phyloP scores from a whole-genome alignment of 495 filamentous ascomycete genomes.

The Penicillium psychrofluorescens region DNA sequence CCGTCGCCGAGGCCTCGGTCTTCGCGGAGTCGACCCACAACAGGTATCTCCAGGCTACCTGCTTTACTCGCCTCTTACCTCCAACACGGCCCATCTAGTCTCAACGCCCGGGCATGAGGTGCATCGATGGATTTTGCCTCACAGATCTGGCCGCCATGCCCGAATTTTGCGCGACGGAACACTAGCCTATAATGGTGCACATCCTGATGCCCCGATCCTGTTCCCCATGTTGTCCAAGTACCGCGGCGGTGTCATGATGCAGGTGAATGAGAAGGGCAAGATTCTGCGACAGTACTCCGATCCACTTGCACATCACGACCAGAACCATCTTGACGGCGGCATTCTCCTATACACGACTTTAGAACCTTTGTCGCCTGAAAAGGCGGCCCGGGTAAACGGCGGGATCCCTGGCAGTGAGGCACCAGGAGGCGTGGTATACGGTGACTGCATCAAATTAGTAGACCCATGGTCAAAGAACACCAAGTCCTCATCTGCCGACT shows the following conservation, averaged over 20 bases:
- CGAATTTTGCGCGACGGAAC: conserved; percentile 34
- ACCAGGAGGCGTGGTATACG: conserved; percentile 28
- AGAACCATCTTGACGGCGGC: conserved; percentile 38
- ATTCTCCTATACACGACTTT: conserved; percentile 35
- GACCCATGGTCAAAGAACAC: conserved; percentile 14
- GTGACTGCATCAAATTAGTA: conserved; percentile 39
- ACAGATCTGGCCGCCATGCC: conserved; percentile 35
- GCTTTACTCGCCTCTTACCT: conserved; percentile 36
- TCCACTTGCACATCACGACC: conserved; percentile 38
- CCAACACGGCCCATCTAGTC: conserved; percentile 32
- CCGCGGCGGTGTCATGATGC: conserved; percentile 36
- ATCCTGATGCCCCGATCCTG: conserved; percentile 27
- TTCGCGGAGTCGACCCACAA: conserved; percentile 32
- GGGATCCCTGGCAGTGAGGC: conserved; percentile 35
- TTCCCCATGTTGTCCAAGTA: conserved; percentile 43
- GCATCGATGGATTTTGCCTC: conserved; percentile 35
- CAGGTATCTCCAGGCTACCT: conserved; percentile 34
- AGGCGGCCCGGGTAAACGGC: conserved; percentile 27
- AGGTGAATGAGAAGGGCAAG: conserved; percentile 28
- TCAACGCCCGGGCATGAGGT: conserved; percentile 35
- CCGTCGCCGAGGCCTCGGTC: conserved; percentile 33
- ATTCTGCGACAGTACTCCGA: conserved; percentile 32
- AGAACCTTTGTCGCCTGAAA: conserved; percentile 26
- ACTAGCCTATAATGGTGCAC: conserved; percentile 38
- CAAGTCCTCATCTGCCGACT: conserved; percentile 16